Evolutionary conservation across 2,329 filamentous ascomycete genomes (phyloP).

Genomic region (Alternaria incomplexa): DNA sequence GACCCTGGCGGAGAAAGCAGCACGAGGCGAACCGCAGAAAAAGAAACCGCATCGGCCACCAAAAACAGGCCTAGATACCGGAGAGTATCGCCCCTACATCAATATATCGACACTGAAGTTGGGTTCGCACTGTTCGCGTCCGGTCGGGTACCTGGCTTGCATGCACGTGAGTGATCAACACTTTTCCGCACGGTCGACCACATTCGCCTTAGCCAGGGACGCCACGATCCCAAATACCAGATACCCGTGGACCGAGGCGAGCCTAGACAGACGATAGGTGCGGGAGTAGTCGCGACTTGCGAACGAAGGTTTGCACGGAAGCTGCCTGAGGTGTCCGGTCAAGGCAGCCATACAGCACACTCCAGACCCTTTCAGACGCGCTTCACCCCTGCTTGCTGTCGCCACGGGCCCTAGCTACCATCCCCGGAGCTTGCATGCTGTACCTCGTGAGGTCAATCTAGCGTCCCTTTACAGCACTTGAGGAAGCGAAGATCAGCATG

Average conservation of each 20-base stretch:
- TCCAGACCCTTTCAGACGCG: background rate
- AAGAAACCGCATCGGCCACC: background rate
- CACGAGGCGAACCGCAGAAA: background rate
- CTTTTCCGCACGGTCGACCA: background rate
- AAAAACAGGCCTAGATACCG: background rate
- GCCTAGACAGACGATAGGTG: background rate
- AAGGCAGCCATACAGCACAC: background rate
- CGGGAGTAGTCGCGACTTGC: background rate
- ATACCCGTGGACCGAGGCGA: background rate
- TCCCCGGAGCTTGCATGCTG: background rate
- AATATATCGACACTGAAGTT: background rate
- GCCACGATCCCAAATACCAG: background rate
- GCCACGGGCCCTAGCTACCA: background rate
- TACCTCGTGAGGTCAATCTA: conserved; percentile 7
- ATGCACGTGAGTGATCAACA: background rate
- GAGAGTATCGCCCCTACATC: background rate
- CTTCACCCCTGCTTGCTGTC: background rate
- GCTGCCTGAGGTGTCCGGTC: background rate
- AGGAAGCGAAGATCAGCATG: conserved; percentile 24
- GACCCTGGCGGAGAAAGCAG: background rate
- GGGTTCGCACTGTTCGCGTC: background rate
- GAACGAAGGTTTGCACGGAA: background rate
- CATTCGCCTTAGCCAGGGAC: background rate
- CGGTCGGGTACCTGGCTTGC: background rate
- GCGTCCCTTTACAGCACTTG: background rate